phyloP scores from a whole-genome alignment of 306 rosid species.

The Acacia confusa region DNA sequence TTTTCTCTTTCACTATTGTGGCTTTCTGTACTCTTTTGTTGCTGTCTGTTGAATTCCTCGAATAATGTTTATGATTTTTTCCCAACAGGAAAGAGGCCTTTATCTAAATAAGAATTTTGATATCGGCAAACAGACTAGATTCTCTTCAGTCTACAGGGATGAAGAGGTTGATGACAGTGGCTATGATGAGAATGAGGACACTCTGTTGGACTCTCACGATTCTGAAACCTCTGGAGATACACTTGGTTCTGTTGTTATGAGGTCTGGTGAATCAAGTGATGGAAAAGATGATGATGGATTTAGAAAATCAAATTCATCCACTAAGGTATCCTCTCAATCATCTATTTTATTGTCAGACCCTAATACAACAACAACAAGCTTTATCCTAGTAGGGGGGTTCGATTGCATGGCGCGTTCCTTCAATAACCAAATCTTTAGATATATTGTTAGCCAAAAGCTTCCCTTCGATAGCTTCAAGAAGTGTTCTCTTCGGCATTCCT shows the following conservation, averaged over 20 bases:
- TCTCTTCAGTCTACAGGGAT: constrained; percentile 81
- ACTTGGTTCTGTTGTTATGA: constrained; percentile 39
- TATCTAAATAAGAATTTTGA: constrained; percentile 50
- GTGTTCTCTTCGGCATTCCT: background rate
- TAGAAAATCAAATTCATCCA: constrained; percentile 48
- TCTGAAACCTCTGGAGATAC: constrained; percentile 73
- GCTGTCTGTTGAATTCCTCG: constrained; percentile 24
- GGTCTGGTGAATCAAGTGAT: constrained; percentile 47
- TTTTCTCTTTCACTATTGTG: background rate
- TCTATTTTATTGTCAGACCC: constrained; percentile 11
- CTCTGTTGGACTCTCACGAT: constrained; percentile 58
- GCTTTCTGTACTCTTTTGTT: background rate
- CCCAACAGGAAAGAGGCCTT: constrained; percentile 87
- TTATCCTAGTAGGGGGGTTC: too few species aligned
- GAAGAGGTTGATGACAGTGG: constrained; percentile 70
- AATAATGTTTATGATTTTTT: constrained; percentile 31
- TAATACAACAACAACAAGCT: background rate
- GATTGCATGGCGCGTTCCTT: background rate
- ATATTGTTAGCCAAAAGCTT: background rate
- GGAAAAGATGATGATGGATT: constrained; percentile 54
- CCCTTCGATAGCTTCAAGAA: background rate
- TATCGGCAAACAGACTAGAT: constrained; percentile 90
- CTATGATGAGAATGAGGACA: constrained; percentile 65
- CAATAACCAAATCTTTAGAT: too few species aligned
- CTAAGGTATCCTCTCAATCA: constrained; percentile 50